A percentile compares a stretch with the other conserved stretches of the same genome.
These are phyloP conservation scores for Mucor piriformis DNA, from an alignment of 371 early-diverging fungal genomes.

Conservation along the genomic window DNA sequence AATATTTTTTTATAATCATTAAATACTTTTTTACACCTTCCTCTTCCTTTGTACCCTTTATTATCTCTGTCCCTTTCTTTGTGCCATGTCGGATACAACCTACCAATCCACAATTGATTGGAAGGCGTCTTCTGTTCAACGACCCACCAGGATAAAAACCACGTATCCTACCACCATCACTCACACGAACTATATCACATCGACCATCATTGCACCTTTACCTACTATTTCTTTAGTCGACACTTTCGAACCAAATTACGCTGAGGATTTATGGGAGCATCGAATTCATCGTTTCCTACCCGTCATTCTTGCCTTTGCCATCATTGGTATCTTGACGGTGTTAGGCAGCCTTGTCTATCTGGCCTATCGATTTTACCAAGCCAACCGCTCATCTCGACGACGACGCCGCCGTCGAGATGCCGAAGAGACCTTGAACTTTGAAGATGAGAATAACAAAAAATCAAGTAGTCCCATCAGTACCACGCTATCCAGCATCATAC, in stretches of 20 bases:
- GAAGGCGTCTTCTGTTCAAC: not conserved
- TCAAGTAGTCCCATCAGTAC: conserved; percentile 5
- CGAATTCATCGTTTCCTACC: conserved; percentile 28
- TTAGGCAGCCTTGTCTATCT: conserved; percentile 26
- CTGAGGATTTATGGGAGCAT: conserved; percentile 14
- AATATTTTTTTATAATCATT: conserved; percentile 5
- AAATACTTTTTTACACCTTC: not conserved
- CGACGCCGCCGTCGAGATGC: not conserved
- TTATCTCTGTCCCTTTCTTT: not conserved
- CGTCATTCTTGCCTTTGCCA: conserved; percentile 38
- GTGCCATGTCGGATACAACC: conserved; percentile 1
- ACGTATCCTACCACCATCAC: conserved; percentile 13
- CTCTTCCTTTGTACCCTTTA: not conserved
- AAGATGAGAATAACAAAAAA: conserved; percentile 2
- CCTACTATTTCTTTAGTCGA: not conserved
- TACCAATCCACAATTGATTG: not conserved
- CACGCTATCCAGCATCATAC: conserved; percentile 16
- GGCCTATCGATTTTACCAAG: conserved; percentile 29
- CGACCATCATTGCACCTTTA: not conserved
- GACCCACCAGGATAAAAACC: not conserved
- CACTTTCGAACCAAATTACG: not conserved
- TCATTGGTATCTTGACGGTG: conserved; percentile 33
- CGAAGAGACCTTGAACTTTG: not conserved
- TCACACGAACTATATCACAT: conserved; percentile 13
- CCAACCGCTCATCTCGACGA: conserved; percentile 2